Base-by-base conservation (phyloP, 176 grass and related monocot genomes). In the Tillandsia fasciculata region DNA sequence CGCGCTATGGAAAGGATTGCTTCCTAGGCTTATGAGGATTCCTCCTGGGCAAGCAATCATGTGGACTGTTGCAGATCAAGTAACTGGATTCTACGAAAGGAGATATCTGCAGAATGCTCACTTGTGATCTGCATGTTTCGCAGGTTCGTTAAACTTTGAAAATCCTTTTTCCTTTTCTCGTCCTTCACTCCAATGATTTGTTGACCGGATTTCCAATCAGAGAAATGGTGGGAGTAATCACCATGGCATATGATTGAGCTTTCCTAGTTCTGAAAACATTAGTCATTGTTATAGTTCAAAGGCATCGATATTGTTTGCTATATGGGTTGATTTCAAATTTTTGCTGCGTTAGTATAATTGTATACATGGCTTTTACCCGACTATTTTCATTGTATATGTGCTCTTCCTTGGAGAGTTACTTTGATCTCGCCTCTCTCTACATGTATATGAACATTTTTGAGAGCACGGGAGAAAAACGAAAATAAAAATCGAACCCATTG, bases 1-100 rank as follows among this genome's bases (percentile, higher is more conserved):
- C 28, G 82, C 86, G 10, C 72, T 99, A 22, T 99, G 94, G 94
- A 99, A 84, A 80, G 89, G 94, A 51, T 85, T 99, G 69, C 86
- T 93, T 79, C 90, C 94, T 1, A 87, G 94, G 77, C 94, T 99
- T 24, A 93, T 93, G 94, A 90, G 94, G 84, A 99, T 99, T 81
- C 94, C 94, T 66, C 94, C 94, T 69, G 94, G 94, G n/a, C 94
- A 99, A 70, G 87, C 90, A 49, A 94, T 99, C 68, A 86, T 99
- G 90, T 99, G 95, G 90, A 80, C 78, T 23, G 95, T 90, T 27
- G 95, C 95, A 67, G 95, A 99, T 79, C 95, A 94, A 80, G 87
- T 99, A 64, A 88, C 83, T 72, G 95, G 90, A 65, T 65, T 99
- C 53, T 99, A 99, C 78, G 95, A 99, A 70, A 74, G 85, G 75